Percentiles rank a stretch among this genome's conserved stretches.
Evolutionary conservation across 2,329 filamentous ascomycete genomes (phyloP).

Genomic region (Phyllosticta citribraziliensis): DNA sequence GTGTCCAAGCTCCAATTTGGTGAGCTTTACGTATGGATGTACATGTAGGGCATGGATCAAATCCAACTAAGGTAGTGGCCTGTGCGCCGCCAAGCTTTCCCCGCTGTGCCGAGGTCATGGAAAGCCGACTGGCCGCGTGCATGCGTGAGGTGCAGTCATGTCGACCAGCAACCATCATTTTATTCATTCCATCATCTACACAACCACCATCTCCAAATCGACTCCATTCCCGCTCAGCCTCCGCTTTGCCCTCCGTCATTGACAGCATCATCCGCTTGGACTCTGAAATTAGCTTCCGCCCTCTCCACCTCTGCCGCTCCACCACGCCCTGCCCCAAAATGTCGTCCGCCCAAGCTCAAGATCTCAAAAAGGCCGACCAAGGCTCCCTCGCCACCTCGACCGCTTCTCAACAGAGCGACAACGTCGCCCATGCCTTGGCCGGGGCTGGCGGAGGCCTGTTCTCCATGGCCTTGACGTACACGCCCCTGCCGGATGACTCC

Average conservation of each 20-base stretch:
- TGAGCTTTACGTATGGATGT: no score
- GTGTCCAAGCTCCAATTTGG: no score
- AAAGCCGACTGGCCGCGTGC: background rate
- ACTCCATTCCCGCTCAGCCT: background rate
- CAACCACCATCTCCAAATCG: background rate
- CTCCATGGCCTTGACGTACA: constrained; percentile 89
- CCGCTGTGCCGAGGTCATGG: background rate
- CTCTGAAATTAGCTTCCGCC: background rate
- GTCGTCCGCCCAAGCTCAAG: constrained; percentile 8
- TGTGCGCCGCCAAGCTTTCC: constrained; percentile 19
- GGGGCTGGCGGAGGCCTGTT: constrained; percentile 88
- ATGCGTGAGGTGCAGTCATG: background rate
- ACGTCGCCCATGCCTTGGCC: constrained; percentile 89
- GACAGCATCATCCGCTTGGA: background rate
- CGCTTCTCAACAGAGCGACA: constrained; percentile 78
- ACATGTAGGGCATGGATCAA: no score
- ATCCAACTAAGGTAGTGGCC: constrained; percentile 18
- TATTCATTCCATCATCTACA: background rate
- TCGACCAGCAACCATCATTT: background rate
- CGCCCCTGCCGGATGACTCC: constrained; percentile 2
- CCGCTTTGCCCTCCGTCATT: background rate
- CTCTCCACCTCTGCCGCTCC: background rate
- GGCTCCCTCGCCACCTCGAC: constrained; percentile 42
- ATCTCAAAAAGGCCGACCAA: constrained; percentile 7
- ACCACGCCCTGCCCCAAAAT: background rate